Evolutionary conservation across 2,329 filamentous ascomycete species (phyloP).

Genomic region (Pyricularia sp.): DNA sequence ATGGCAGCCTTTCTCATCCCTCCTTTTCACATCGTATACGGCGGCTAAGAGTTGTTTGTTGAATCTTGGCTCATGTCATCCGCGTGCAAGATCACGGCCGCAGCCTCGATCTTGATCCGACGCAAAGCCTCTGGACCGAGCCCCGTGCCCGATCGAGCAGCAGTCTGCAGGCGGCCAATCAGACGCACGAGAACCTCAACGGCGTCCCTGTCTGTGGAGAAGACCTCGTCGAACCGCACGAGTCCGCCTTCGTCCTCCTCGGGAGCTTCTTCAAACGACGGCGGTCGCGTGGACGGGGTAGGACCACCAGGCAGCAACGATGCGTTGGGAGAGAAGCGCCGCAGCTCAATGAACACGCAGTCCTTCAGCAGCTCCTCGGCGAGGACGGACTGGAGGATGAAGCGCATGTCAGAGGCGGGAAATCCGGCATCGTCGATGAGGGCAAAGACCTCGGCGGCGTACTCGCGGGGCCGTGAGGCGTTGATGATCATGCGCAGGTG

Average conservation of each 20-base stretch:
- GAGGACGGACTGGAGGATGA: not conserved
- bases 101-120: not conserved
- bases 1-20: not conserved
- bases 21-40: not conserved
- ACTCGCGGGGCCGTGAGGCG: not conserved
- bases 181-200: not conserved
- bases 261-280: not conserved
- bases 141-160: not conserved
- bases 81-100: not conserved
- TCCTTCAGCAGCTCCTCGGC: constrained; percentile 5
- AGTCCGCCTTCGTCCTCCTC: not conserved
- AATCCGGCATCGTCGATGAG: not conserved
- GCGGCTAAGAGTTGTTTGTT: not conserved
- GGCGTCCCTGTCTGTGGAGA: not conserved
- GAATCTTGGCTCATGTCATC: not conserved
- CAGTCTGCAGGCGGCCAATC: not conserved
- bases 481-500: constrained; percentile 4
- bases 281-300: not conserved
- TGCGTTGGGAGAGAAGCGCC: not conserved
- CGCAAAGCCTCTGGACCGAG: not conserved
- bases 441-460: not conserved
- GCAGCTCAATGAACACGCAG: constrained; percentile 1
- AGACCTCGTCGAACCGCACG: not conserved
- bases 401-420: not conserved
- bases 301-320: not conserved